Evolutionary conservation across 176 grass and related monocot genomes (phyloP).

Genomic region (Triticum urartu): DNA sequence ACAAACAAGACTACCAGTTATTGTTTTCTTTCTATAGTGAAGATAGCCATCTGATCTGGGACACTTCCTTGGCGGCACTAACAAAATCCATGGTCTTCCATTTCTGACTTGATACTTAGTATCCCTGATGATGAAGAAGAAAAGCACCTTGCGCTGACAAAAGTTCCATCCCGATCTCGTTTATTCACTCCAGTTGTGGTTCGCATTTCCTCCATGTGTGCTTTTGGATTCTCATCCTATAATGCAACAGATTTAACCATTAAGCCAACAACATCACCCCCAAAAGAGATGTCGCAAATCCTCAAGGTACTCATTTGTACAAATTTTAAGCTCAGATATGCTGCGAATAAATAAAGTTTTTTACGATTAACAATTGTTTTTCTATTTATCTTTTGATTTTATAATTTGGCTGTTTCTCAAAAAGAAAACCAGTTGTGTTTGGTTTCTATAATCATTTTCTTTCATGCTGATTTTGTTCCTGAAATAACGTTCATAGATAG

Average conservation of each 20-base stretch:
- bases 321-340: not conserved
- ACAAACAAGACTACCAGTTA: constrained; percentile 36
- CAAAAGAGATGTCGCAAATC: not conserved
- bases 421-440: not conserved
- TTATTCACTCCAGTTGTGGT: constrained; percentile 27
- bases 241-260: constrained; percentile 16
- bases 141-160: constrained; percentile 1
- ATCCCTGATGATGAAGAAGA: constrained; percentile 31
- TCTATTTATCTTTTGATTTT: not conserved
- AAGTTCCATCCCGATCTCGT: constrained; percentile 16
- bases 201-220: constrained; percentile 26
- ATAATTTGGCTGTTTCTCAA: not conserved
- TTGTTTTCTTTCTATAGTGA: constrained; percentile 51
- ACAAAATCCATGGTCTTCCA: constrained; percentile 69
- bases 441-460: not conserved
- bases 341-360: not conserved
- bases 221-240: constrained; percentile 56
- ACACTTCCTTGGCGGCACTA: constrained; percentile 49
- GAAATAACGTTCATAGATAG: not conserved
- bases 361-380: not conserved
- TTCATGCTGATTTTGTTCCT: not conserved
- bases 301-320: not conserved
- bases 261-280: not conserved
- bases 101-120: constrained; percentile 57
- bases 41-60: constrained; percentile 58